phyloP scores from a whole-genome alignment of 495 filamentous ascomycete species.

The Margaritispora aquatica region DNA sequence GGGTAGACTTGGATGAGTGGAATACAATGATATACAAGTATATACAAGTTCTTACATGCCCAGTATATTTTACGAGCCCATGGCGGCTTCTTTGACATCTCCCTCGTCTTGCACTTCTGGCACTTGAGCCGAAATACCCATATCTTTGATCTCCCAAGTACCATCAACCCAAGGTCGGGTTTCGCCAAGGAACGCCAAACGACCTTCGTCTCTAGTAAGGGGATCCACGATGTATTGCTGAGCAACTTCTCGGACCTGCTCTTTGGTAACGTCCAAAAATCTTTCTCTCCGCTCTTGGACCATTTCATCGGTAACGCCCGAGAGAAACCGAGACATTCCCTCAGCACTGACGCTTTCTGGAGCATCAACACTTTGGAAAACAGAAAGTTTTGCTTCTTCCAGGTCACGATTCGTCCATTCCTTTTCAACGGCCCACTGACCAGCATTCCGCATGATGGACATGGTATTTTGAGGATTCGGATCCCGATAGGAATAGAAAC shows the following conservation, averaged over 20 bases:
- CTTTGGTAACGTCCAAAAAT: slow-evolving; percentile 77
- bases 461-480: slow-evolving; percentile 91
- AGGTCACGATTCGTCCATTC: slow-evolving; percentile 82
- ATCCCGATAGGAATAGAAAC: slow-evolving; percentile 93
- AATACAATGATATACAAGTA: slow-evolving; percentile 22
- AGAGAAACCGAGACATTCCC: slow-evolving; percentile 79
- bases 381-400: slow-evolving; percentile 90
- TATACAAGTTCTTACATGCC: slow-evolving; percentile 3
- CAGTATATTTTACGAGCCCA: slow-evolving; percentile 14
- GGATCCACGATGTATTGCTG: slow-evolving; percentile 74
- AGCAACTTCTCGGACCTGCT: slow-evolving; percentile 74
- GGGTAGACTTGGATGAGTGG: slow-evolving; percentile 11
- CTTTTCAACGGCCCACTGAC: slow-evolving; percentile 76
- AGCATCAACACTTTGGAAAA: slow-evolving; percentile 95
- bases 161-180: slow-evolving; percentile 68
- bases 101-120: slow-evolving; percentile 13
- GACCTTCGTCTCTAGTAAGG: slow-evolving; percentile 41
- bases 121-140: slow-evolving; percentile 35
- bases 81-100: slow-evolving; percentile 19
- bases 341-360: slow-evolving; percentile 83
- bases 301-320: slow-evolving; percentile 83
- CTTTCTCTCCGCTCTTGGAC: slow-evolving; percentile 78
- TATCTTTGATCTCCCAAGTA: slow-evolving; percentile 44
- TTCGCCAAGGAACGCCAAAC: slow-evolving; percentile 74
- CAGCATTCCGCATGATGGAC: slow-evolving; percentile 76